Conservation (phyloP, 2,329 filamentous ascomycete species). For the Colletotrichum lindemuthianum region DNA sequence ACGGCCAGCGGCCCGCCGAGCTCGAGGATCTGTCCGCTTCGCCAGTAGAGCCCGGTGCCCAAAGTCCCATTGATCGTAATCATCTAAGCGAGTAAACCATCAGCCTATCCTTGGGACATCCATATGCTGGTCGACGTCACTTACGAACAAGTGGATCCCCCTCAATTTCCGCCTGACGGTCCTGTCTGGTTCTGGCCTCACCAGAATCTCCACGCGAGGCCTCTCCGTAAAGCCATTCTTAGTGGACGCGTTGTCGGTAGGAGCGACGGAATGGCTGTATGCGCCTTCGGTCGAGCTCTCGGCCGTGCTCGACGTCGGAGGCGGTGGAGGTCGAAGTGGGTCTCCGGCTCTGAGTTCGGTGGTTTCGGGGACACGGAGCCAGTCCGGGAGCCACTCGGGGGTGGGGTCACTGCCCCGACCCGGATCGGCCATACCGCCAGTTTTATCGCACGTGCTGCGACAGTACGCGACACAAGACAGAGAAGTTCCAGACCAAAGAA, state of each 20-base stretch:
- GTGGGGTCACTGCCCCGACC: not conserved
- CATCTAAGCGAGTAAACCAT: not conserved
- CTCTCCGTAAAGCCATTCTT: conserved; percentile 1
- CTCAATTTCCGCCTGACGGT: conserved; percentile 41
- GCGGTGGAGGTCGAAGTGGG: too few species aligned
- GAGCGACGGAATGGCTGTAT: too few species aligned
- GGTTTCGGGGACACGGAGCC: conserved; percentile 13
- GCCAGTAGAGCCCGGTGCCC: conserved; percentile 44
- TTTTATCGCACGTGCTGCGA: too few species aligned
- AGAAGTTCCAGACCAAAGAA: too few species aligned
- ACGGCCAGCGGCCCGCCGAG: conserved; percentile 42
- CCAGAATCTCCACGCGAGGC: not conserved
- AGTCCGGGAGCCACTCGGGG: conserved; percentile 38
- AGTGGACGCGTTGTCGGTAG: not conserved
- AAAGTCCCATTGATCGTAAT: conserved; percentile 41
- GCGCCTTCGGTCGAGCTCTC: too few species aligned
- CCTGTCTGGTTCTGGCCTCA: conserved; percentile 27
- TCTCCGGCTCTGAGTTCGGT: not conserved
- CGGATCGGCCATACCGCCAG: not conserved
- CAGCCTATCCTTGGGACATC: not conserved
- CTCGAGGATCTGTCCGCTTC: conserved; percentile 43
- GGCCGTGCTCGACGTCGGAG: too few species aligned
- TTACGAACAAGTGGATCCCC: conserved; percentile 40
- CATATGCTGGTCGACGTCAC: not conserved
- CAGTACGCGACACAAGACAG: too few species aligned